phyloP scores from a whole-genome alignment of 371 early-diverging fungal species.

The Mortierella sp. region DNA sequence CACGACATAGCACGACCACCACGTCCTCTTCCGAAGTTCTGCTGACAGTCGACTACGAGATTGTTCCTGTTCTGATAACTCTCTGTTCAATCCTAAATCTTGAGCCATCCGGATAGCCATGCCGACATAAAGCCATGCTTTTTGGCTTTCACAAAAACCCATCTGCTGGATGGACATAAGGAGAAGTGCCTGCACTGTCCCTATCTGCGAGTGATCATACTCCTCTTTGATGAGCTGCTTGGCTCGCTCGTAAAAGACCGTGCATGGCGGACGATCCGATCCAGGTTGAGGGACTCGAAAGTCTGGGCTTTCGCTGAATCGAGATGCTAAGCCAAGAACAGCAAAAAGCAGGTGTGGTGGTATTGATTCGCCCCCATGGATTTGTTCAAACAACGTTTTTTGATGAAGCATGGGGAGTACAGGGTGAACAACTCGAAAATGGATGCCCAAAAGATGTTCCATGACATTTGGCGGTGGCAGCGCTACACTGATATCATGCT shows the following conservation, averaged over 20 bases:
- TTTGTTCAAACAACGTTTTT: slow-evolving; percentile 33
- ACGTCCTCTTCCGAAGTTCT: slow-evolving; percentile 71
- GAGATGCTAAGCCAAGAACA: slow-evolving; percentile 77
- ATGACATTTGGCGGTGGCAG: slow-evolving; percentile 35
- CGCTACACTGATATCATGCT: not conserved
- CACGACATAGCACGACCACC: slow-evolving; percentile 75
- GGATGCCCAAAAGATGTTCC: slow-evolving; percentile 37
- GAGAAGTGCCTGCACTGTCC: slow-evolving; percentile 71
- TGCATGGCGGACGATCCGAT: slow-evolving; percentile 57
- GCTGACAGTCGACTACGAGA: slow-evolving; percentile 62
- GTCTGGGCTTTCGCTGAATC: slow-evolving; percentile 71
- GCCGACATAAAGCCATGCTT: slow-evolving; percentile 62
- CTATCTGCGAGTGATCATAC: slow-evolving; percentile 67
- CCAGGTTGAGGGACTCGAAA: slow-evolving; percentile 67
- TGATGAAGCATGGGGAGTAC: slow-evolving; percentile 45
- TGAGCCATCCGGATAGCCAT: slow-evolving; percentile 76
- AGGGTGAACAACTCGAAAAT: slow-evolving; percentile 46
- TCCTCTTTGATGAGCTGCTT: slow-evolving; percentile 66
- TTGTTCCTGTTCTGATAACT: slow-evolving; percentile 65
- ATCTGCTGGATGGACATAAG: slow-evolving; percentile 67
- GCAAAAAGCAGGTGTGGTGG: slow-evolving; percentile 75
- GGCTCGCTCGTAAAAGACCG: slow-evolving; percentile 68
- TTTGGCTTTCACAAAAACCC: slow-evolving; percentile 54
- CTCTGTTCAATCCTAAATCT: slow-evolving; percentile 73
- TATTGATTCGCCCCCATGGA: slow-evolving; percentile 40